Conservation (phyloP, 139 green algal species). For the Chlorella ohadii region DNA sequence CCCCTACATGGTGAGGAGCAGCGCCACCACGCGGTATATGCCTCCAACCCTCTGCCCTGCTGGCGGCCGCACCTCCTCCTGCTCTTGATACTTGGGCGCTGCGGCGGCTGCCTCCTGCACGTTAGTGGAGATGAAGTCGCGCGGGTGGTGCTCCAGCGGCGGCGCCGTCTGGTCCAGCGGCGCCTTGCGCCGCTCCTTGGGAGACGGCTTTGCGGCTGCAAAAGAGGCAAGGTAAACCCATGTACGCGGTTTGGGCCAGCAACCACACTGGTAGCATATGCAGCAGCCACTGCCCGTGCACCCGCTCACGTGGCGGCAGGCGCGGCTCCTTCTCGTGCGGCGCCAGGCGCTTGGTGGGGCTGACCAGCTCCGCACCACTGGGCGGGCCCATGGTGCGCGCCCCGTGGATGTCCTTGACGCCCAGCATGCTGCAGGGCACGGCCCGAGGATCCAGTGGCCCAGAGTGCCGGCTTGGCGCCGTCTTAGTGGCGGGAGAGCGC, state of each 20-base stretch:
- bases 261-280: too few relatives aligned
- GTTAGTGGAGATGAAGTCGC: slow-evolving; percentile 52
- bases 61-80: slow-evolving; percentile 12
- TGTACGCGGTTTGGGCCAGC: too few relatives aligned
- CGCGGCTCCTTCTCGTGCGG: slow-evolving; percentile 71
- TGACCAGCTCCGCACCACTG: slow-evolving; percentile 46
- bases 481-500: too few relatives aligned
- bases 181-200: slow-evolving; percentile 66
- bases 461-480: not conserved
- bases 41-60: too few relatives aligned
- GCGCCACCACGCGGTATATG: too few relatives aligned
- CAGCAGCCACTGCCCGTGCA: too few relatives aligned
- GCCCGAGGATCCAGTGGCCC: not conserved
- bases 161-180: slow-evolving; percentile 60
- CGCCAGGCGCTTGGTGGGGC: slow-evolving; percentile 49
- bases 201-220: slow-evolving; percentile 49
- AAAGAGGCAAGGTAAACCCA: too few relatives aligned
- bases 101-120: slow-evolving; percentile 58
- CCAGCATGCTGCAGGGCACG: slow-evolving; percentile 46
- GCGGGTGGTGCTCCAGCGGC: too few relatives aligned
- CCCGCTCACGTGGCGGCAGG: slow-evolving; percentile 77
- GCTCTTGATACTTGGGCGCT: slow-evolving; percentile 18
- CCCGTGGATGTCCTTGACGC: slow-evolving; percentile 35
- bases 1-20: too few relatives aligned
- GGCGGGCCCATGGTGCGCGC: slow-evolving; percentile 63